Base-by-base conservation (phyloP, 148 eudicot species). In the Dysphania ambrosioides region DNA sequence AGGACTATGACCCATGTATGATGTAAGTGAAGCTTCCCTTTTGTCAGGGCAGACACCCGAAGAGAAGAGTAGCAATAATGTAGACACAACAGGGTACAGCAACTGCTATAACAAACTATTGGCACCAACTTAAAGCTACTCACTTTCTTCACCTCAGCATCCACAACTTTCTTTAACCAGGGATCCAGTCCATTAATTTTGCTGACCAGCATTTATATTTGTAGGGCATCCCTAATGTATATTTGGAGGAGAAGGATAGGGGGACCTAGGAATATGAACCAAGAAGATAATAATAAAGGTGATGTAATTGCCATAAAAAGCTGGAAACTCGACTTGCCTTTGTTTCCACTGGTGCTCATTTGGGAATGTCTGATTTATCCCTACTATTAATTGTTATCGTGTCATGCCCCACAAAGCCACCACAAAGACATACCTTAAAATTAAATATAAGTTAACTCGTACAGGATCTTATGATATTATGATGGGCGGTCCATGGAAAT, bases 251-350 rank as follows among this genome's bases (percentile, higher is more conserved):
- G 4, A 8, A 10, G 21, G 12, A 55, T 49, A 9, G 16, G 31
- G 71, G 71, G 71, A 67, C 71, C 71, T 41, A 38, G 11, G 70
- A 66, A 18, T 36, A 66, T 66, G 30, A 40, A 12, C 8, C 8
- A 23, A 9, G 24, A 40, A n/a, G 49, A 24, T 2, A 26, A 26
- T 41, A 6, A 44, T 7, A 1, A 30, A 16, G 21, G 2, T 44
- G n/a, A 44, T 15, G 56, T 38, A 13, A 49, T 35, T 56, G 3
- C 44, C 47, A 35, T 10, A 71, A 15, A 71, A 71, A 58, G 32
- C 57, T 35, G 32, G 53, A 71, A 35, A 57, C 51, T 56, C 34
- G 65, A 71, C 49, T 36, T 70, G 64, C 65, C 74, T 71, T 71
- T 71, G 60, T 31, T 53, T 2, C 29, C 23, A 19, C 24, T 56